Evolutionary conservation across 495 filamentous ascomycete genomes (phyloP), one percentile per base, ranked within the genome.

Genomic region (Glarea lozoyensis): DNA sequence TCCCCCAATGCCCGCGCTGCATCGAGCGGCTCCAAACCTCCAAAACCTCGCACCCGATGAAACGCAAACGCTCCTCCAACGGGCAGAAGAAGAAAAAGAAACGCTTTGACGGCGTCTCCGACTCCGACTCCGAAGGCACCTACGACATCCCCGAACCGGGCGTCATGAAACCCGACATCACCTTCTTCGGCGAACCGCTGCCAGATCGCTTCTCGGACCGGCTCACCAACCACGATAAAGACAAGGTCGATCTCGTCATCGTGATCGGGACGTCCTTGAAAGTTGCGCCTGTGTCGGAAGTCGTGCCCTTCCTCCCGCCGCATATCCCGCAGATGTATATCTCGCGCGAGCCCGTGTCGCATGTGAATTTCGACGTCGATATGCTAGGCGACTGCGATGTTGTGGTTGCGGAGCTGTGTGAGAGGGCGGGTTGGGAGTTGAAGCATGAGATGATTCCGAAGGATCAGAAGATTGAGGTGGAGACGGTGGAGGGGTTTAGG

Each of bases 81-180:
- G 74, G 73, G 9, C 60, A 67, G 7, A 68, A 70, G 22, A 70
- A 68, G 47, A 62, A 61, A 41, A 54, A 54, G 11, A 49, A 44
- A 10, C 47, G 56, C 1, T 52, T 60, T 4, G 49, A 58, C 23
- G 63, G 66, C 17, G 62, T 70, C 17, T 73, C 75, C 11, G 78
- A 82, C 40, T 80, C 75, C 47, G 82, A 81, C 30, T 79, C 81
- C 42, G 81, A 87, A 21, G 83, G 82, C 2, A 80, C 82, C 46
- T 80, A 78, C 38, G 80, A 84, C 33, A 75, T 75, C 48, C 73
- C 82, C 39, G 77, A 75, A 37, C 75, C 82, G 3, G 92, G 93
- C 12, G 79, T 99, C 52, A 96, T 97, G 90, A 99, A 97, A 70
- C 92, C 92, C 12, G 92, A 96, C 61, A 97, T 98, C 54, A 95